These are phyloP conservation scores for Apiospora marii DNA, from an alignment of 2,329 filamentous ascomycete species.

Conservation along the genomic window DNA sequence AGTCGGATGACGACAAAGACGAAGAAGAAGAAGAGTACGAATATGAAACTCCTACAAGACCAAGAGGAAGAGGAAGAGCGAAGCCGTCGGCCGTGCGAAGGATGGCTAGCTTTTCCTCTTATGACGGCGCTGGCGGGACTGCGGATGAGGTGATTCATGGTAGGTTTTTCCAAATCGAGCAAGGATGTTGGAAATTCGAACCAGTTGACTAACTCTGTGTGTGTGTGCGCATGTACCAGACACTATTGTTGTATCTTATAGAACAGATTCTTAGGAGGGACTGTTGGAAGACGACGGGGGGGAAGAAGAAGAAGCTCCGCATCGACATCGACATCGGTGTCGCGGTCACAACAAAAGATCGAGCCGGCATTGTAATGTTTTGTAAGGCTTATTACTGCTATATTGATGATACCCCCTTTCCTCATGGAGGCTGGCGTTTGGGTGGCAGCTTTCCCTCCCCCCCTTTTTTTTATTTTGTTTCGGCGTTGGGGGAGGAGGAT, in stretches of 20 bases:
- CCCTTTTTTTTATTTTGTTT: not conserved
- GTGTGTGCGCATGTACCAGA: not conserved
- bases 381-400: not conserved
- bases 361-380: not conserved
- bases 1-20: not conserved
- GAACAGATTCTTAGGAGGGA: not conserved
- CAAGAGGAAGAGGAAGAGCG: not conserved
- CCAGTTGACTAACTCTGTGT: not conserved
- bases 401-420: slow-evolving; percentile 1
- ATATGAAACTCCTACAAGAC: not conserved
- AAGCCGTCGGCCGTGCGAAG: not conserved
- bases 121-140: not conserved
- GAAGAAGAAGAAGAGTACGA: not conserved
- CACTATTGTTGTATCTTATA: slow-evolving; percentile 1
- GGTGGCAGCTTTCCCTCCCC: not conserved
- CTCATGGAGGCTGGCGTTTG: slow-evolving; percentile 3
- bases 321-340: not conserved
- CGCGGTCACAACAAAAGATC: not conserved
- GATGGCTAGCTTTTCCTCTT: not conserved
- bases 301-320: not conserved
- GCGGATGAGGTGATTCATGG: not conserved
- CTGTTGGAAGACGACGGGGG: not conserved
- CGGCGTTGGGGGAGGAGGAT: not conserved
- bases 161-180: not conserved
- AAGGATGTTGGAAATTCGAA: not conserved